Evolutionary conservation across 257 asterid genomes (phyloP).

Genomic region (Henckelia pumila): DNA sequence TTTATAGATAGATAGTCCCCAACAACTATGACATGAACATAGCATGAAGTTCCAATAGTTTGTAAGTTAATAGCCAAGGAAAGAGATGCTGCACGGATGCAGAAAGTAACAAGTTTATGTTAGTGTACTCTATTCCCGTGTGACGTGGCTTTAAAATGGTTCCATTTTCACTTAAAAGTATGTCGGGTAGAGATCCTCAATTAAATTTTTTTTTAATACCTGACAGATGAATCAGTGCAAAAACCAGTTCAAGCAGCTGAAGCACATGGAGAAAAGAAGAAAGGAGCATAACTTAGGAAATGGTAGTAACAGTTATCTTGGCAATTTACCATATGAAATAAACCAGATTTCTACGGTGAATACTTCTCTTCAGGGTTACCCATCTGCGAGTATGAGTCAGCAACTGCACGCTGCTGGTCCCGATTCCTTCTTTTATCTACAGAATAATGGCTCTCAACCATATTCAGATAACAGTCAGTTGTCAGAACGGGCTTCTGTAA

Average conservation of each 20-base stretch:
- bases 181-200: not conserved
- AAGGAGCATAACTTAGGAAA: slow-evolving; percentile 34
- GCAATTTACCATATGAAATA: slow-evolving; percentile 37
- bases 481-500: slow-evolving; percentile 40
- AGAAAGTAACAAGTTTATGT: not conserved
- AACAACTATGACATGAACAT: not conserved
- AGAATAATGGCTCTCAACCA: slow-evolving; percentile 34
- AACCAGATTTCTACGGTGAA: slow-evolving; percentile 36
- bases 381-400: slow-evolving; percentile 34
- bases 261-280: slow-evolving; percentile 38
- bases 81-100: not conserved
- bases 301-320: slow-evolving; percentile 32
- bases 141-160: not conserved
- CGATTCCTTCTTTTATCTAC: slow-evolving; percentile 17
- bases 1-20: not conserved
- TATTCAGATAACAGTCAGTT: slow-evolving; percentile 44
- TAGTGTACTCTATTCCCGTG: slow-evolving; percentile 8
- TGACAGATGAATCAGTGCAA: slow-evolving; percentile 43
- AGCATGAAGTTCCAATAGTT: not conserved
- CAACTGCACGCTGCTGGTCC: slow-evolving; percentile 27
- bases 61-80: slow-evolving; percentile 6
- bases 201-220: slow-evolving; percentile 18
- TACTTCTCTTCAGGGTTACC: slow-evolving; percentile 32
- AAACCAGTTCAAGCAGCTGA: slow-evolving; percentile 45
- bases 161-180: not conserved